Conservation (phyloP, 2,329 filamentous ascomycete genomes). For the Dactylella cylindrospora region DNA sequence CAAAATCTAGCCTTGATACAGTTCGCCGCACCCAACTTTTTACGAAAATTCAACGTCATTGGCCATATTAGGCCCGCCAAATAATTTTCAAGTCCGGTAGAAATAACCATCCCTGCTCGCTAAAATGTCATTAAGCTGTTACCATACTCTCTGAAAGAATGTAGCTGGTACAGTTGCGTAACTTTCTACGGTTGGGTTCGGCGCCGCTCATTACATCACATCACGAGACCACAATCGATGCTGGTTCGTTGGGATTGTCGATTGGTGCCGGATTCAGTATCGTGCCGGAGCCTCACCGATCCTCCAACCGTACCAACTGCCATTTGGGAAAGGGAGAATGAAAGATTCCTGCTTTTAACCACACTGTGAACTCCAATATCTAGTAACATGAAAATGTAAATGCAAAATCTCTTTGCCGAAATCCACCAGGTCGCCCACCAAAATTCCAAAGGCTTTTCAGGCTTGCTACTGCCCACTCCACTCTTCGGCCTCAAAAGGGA, state of each 20-base stretch:
- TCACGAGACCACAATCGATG: conserved; percentile 28
- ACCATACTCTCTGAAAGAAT: too few relatives aligned
- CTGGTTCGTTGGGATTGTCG: conserved; percentile 12
- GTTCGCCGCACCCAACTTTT: background rate
- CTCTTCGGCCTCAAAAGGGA: conserved; percentile 68
- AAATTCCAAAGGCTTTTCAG: too few relatives aligned
- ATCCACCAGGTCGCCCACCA: background rate
- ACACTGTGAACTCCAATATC: conserved; percentile 17
- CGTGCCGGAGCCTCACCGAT: conserved; percentile 23
- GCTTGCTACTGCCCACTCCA: conserved; percentile 51
- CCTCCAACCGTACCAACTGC: conserved; percentile 9
- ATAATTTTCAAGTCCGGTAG: conserved; percentile 7
- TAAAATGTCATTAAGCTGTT: too few relatives aligned
- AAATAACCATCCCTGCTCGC: too few relatives aligned
- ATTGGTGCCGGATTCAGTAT: conserved; percentile 29
- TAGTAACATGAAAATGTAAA: conserved; percentile 28
- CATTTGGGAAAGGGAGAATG: too few relatives aligned
- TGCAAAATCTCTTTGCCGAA: conserved; percentile 9
- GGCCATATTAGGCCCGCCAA: too few relatives aligned
- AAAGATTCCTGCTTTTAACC: conserved; percentile 42
- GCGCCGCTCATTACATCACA: conserved; percentile 41
- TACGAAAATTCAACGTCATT: conserved; percentile 29
- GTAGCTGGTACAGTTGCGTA: too few relatives aligned
- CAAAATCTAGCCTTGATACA: too few relatives aligned
- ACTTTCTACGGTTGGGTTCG: too few relatives aligned